A percentile compares a stretch with the other conserved stretches of the same genome.
phyloP scores from a whole-genome alignment of 768 basidiomycete genomes.

The Rubroboletus satanas region DNA sequence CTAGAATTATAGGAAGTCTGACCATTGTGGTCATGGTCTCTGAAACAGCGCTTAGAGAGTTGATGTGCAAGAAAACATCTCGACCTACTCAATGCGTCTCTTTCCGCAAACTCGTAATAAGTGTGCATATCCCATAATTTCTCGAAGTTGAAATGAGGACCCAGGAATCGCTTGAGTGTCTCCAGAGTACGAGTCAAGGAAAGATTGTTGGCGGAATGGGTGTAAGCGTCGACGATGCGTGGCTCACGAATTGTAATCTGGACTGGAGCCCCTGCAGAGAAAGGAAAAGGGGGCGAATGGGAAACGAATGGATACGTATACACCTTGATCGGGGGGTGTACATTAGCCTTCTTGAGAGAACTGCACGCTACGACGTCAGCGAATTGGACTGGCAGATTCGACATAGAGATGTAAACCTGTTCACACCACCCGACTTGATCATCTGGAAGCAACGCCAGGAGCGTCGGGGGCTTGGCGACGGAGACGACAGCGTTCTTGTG shows the following conservation, averaged over 20 bases:
- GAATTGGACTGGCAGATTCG: neutral
- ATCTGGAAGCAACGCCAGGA: slow-evolving; percentile 30
- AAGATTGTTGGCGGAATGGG: slow-evolving; percentile 36
- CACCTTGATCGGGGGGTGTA: slow-evolving; percentile 28
- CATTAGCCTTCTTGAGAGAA: slow-evolving; percentile 40
- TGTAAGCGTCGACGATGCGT: slow-evolving; percentile 28
- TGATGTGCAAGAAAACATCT: neutral
- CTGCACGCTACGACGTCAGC: slow-evolving; percentile 12
- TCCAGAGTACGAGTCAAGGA: slow-evolving; percentile 39
- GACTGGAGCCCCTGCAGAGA: slow-evolving; percentile 31
- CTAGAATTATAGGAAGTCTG: neutral
- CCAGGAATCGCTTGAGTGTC: slow-evolving; percentile 34
- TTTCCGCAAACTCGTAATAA: slow-evolving; percentile 41
- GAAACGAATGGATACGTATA: slow-evolving; percentile 37
- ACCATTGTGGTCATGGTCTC: slow-evolving; percentile 45
- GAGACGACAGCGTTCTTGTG: slow-evolving; percentile 30
- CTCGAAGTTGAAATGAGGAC: slow-evolving; percentile 45
- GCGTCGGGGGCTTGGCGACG: slow-evolving; percentile 27
- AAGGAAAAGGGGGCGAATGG: slow-evolving; percentile 37
- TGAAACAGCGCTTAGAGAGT: slow-evolving; percentile 9
- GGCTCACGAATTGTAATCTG: slow-evolving; percentile 15
- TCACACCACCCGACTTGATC: slow-evolving; percentile 36
- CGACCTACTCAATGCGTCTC: slow-evolving; percentile 37
- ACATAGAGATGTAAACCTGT: slow-evolving; percentile 24
- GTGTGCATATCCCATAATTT: slow-evolving; percentile 46